phyloP scores from a whole-genome alignment of 805 yeast species.

The Cyberlindnera misumaiensis region DNA sequence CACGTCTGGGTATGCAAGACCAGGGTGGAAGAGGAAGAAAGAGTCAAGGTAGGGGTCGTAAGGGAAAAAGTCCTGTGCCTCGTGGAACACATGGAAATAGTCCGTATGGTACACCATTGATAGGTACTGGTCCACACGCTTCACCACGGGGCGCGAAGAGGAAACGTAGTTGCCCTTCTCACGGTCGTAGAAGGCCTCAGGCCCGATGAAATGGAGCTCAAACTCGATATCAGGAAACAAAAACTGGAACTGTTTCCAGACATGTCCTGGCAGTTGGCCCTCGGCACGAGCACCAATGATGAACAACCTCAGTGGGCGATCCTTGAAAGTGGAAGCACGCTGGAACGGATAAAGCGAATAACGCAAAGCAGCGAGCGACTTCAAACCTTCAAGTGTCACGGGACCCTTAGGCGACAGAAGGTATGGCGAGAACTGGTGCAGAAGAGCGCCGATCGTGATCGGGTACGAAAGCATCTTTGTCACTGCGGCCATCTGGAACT shows the following conservation, averaged over 20 bases:
- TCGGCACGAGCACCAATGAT: conserved; percentile 90
- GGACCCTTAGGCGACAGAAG: conserved; percentile 78
- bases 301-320: conserved; percentile 85
- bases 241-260: conserved; percentile 89
- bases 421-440: conserved; percentile 86
- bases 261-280: conserved; percentile 87
- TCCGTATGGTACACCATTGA: conserved; percentile 80
- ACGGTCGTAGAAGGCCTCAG: conserved; percentile 79
- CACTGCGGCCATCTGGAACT: conserved; percentile 90
- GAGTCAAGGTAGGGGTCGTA: conserved; percentile 94
- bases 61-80: conserved; percentile 92
- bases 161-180: conserved; percentile 54
- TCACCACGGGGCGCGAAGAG: conserved; percentile 58
- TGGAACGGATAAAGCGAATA: conserved; percentile 76
- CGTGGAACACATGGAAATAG: conserved; percentile 86
- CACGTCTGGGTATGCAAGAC: conserved; percentile 76
- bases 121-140: conserved; percentile 67
- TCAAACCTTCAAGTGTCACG: conserved; percentile 83
- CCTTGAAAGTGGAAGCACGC: conserved; percentile 55
- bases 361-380: conserved; percentile 86
- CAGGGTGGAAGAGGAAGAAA: conserved; percentile 94
- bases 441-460: conserved; percentile 72
- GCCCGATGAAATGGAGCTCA: conserved; percentile 90
- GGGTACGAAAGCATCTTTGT: conserved; percentile 94
- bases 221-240: conserved; percentile 77